phyloP scores from a whole-genome alignment of 345 rosid genomes.

The Lepidium didymum region DNA sequence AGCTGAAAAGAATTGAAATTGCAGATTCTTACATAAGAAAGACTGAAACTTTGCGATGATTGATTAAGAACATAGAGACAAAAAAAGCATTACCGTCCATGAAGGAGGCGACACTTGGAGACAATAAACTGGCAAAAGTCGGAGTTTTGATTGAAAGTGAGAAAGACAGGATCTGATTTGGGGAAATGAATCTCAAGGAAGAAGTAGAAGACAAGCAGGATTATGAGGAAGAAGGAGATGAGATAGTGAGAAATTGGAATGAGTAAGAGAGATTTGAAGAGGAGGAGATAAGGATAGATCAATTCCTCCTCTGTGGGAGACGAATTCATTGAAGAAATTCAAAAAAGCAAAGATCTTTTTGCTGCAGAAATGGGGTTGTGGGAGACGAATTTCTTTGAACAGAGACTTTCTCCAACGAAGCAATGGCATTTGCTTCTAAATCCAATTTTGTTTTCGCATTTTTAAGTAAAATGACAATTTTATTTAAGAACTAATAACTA shows the following conservation, averaged over 20 bases:
- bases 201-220: constrained; percentile 35
- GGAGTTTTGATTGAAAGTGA: constrained; percentile 45
- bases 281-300: constrained; percentile 38
- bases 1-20: constrained; percentile 33
- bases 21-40: neutral
- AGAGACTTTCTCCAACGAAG: neutral
- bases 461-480: too few relatives aligned
- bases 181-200: constrained; percentile 65
- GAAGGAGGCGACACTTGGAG: constrained; percentile 64
- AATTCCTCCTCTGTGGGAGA: constrained; percentile 6
- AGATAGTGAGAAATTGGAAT: constrained; percentile 53
- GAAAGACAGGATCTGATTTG: constrained; percentile 35
- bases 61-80: neutral
- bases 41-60: neutral
- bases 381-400: neutral
- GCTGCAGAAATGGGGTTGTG: constrained; percentile 1
- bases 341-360: neutral
- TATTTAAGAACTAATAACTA: too few relatives aligned
- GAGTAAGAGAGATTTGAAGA: constrained; percentile 35
- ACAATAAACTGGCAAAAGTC: constrained; percentile 45
- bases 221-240: constrained; percentile 23
- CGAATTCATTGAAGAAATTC: neutral
- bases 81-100: constrained; percentile 41
- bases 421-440: neutral
- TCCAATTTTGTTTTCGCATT: too few relatives aligned